These are phyloP conservation scores for Didymella pomorum DNA, from an alignment of 2,329 filamentous ascomycete genomes.

Conservation along the genomic window DNA sequence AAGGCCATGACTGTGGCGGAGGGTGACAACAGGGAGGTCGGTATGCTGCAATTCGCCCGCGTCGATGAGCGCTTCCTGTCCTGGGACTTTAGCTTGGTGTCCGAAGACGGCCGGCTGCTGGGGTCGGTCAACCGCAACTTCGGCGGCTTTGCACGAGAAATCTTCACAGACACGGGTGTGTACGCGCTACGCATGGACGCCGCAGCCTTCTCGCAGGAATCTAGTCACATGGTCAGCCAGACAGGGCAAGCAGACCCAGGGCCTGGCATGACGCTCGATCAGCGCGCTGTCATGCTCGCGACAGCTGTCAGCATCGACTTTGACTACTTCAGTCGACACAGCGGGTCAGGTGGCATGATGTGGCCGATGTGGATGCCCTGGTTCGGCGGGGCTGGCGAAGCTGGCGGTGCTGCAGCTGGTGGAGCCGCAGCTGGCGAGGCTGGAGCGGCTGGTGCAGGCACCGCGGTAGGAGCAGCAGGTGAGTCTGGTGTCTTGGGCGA, in stretches of 20 bases:
- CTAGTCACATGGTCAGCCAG: constrained; percentile 51
- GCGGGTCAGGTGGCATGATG: constrained; percentile 54
- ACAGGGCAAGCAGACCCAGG: constrained; percentile 39
- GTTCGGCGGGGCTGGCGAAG: constrained; percentile 39
- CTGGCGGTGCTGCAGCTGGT: constrained; percentile 52
- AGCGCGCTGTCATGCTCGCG: constrained; percentile 71
- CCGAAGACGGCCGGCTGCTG: constrained; percentile 60
- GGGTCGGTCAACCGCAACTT: constrained; percentile 72
- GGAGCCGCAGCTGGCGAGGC: constrained; percentile 50
- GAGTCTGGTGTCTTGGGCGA: constrained; percentile 56
- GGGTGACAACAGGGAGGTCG: constrained; percentile 49
- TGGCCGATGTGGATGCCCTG: constrained; percentile 64
- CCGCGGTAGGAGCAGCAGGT: constrained; percentile 52
- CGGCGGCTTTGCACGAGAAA: constrained; percentile 67
- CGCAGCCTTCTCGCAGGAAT: constrained; percentile 55
- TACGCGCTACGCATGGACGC: constrained; percentile 72
- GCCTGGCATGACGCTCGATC: constrained; percentile 69
- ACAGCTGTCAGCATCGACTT: constrained; percentile 72
- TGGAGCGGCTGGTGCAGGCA: constrained; percentile 37
- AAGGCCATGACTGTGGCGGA: constrained; percentile 57
- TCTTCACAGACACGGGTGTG: constrained; percentile 72
- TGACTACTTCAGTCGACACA: constrained; percentile 72
- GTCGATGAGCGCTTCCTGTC: constrained; percentile 70
- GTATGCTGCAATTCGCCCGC: constrained; percentile 67
- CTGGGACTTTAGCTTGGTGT: constrained; percentile 69